Evolutionary conservation across 73 alveolate genomes (phyloP).

Genomic region (Blepharisma stoltei): DNA sequence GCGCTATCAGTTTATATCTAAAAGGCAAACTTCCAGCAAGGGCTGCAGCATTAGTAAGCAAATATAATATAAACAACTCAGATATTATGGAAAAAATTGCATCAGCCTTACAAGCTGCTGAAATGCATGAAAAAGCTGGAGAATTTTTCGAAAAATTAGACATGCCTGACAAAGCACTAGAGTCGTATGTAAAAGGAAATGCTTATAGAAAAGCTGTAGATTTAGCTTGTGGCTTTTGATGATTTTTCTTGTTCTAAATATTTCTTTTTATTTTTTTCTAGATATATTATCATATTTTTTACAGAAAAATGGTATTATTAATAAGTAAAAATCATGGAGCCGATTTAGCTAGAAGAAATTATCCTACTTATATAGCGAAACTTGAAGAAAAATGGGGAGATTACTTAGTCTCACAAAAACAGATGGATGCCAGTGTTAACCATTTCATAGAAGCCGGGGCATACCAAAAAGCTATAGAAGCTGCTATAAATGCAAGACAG

Average conservation of each 20-base stretch:
- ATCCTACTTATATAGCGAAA: constrained; percentile 67
- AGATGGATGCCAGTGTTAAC: constrained; percentile 74
- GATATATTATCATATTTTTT: too few species aligned
- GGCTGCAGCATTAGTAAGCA: constrained; percentile 98
- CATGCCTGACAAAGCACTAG: constrained; percentile 94
- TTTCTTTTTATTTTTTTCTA: too few species aligned
- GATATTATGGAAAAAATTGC: constrained; percentile 92
- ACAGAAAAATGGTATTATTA: too few species aligned
- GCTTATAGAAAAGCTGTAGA: constrained; percentile 98
- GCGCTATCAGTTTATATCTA: constrained; percentile 95
- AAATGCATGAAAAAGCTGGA: constrained; percentile 99
- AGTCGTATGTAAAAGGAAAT: constrained; percentile 97
- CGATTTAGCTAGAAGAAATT: constrained; percentile 61
- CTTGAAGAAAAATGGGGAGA: constrained; percentile 99
- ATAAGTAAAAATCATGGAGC: too few species aligned
- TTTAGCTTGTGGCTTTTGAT: too few species aligned
- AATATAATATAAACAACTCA: constrained; percentile 91
- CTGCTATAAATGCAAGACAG: constrained; percentile 96
- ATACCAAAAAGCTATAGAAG: constrained; percentile 98
- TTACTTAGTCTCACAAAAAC: constrained; percentile 89
- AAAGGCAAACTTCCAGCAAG: constrained; percentile 99
- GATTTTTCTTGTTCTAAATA: neutral
- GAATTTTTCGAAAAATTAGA: constrained; percentile 98
- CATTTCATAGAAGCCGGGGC: constrained; percentile 97
- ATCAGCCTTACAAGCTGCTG: constrained; percentile 80